phyloP scores from a whole-genome alignment of 208 protist genomes.

The Crithidia sp. region DNA sequence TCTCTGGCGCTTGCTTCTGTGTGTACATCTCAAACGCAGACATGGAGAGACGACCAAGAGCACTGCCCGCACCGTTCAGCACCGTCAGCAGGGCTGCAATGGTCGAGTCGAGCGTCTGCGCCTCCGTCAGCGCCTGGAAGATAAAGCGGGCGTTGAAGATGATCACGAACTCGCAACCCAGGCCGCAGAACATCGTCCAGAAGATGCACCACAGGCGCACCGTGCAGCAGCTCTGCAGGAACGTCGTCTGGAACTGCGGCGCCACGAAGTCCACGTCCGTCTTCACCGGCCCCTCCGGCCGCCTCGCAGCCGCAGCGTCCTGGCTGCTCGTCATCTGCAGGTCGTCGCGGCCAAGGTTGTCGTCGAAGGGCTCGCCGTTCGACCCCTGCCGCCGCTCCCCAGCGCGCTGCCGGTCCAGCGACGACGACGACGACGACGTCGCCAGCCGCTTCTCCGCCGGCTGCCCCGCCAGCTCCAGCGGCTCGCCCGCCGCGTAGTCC shows the following conservation, averaged over 20 bases:
- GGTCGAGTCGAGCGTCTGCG: conserved; percentile 26
- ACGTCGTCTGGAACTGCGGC: conserved; percentile 65
- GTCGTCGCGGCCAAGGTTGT: conserved; percentile 3
- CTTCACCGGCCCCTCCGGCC: conserved; percentile 8
- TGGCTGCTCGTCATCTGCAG: conserved; percentile 2
- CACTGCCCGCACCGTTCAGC: conserved; percentile 65
- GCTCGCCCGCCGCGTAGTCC: background rate
- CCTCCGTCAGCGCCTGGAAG: conserved; percentile 44
- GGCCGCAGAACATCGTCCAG: conserved; percentile 60
- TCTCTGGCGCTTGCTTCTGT: conserved; percentile 49
- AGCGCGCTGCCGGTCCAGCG: background rate
- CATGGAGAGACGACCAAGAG: conserved; percentile 62
- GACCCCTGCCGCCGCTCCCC: background rate
- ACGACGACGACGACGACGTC: background rate
- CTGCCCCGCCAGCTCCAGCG: conserved; percentile 4
- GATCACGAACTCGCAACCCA: conserved; percentile 62
- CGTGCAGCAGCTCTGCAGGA: conserved; percentile 52
- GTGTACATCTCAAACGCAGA: conserved; percentile 57
- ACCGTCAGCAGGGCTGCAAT: conserved; percentile 64
- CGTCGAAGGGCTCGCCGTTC: conserved; percentile 1
- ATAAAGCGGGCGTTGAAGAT: conserved; percentile 69
- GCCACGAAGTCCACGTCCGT: conserved; percentile 74
- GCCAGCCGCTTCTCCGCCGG: conserved; percentile 1
- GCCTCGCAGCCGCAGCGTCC: background rate
- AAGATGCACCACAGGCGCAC: conserved; percentile 54